phyloP scores from a whole-genome alignment of 2,329 filamentous ascomycete species.

The Dothidotthia symphoricarpi region DNA sequence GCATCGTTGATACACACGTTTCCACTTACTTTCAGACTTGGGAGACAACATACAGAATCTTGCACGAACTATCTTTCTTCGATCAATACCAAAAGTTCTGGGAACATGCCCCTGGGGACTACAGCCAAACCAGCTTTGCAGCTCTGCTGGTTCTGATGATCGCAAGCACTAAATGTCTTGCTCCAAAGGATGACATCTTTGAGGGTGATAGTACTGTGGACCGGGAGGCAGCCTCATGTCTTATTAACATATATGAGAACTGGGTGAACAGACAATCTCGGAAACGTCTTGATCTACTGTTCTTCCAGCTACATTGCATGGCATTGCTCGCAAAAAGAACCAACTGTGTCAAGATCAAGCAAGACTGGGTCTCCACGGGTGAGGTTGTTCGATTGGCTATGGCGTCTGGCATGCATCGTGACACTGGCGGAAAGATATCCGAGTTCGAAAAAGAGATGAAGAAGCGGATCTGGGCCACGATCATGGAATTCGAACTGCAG shows the following conservation, averaged over 20 bases:
- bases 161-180: constrained; percentile 39
- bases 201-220: constrained; percentile 46
- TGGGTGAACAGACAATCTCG: constrained; percentile 50
- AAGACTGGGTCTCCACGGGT: constrained; percentile 53
- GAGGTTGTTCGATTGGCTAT: constrained; percentile 55
- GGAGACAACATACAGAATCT: constrained; percentile 53
- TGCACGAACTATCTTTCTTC: constrained; percentile 56
- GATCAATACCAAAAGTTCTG: constrained; percentile 52
- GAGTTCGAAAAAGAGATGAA: constrained; percentile 55
- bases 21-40: constrained; percentile 52
- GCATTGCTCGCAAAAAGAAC: constrained; percentile 51
- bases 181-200: constrained; percentile 37
- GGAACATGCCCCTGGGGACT: constrained; percentile 32
- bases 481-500: constrained; percentile 58
- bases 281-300: constrained; percentile 52
- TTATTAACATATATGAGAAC: constrained; percentile 43
- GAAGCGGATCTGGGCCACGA: constrained; percentile 57
- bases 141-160: constrained; percentile 44
- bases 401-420: constrained; percentile 54
- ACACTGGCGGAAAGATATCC: constrained; percentile 36
- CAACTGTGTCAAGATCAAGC: constrained; percentile 54
- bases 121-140: constrained; percentile 36
- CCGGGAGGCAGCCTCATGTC: constrained; percentile 40
- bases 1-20: constrained; percentile 45
- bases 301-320: constrained; percentile 54